phyloP scores from a whole-genome alignment of 1,284 basidiomycete species.

The Heliocybe sulcata region DNA sequence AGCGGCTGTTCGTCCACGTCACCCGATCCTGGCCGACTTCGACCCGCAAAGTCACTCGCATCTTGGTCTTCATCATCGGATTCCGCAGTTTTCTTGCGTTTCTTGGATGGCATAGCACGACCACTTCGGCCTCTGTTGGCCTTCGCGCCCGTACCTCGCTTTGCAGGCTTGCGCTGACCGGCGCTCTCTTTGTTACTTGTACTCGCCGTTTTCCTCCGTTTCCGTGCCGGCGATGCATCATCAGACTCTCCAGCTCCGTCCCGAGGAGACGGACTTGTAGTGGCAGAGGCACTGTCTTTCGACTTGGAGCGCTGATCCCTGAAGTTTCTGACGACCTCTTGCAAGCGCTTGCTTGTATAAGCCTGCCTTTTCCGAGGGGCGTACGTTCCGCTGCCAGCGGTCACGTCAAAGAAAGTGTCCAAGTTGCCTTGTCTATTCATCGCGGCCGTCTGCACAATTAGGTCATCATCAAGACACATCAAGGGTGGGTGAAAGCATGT shows the following conservation, averaged over 20 bases:
- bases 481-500: background rate
- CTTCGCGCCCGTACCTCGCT: background rate
- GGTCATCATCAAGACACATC: background rate
- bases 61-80: background rate
- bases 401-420: conserved; percentile 52
- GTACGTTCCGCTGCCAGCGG: conserved; percentile 55
- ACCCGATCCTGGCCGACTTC: background rate
- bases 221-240: conserved; percentile 17
- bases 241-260: conserved; percentile 12
- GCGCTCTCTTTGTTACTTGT: conserved; percentile 8
- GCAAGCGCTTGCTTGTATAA: conserved; percentile 82
- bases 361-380: conserved; percentile 76
- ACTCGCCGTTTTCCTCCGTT: conserved; percentile 21
- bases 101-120: background rate
- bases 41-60: background rate
- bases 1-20: conserved; percentile 12
- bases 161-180: background rate
- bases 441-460: conserved; percentile 40
- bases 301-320: conserved; percentile 39
- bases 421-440: conserved; percentile 73
- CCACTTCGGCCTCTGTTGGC: background rate
- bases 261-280: conserved; percentile 5
- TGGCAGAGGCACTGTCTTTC: background rate
- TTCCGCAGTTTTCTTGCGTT: conserved; percentile 7
- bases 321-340: conserved; percentile 85